These are phyloP conservation scores for Colletotrichum sansevieriae DNA, from an alignment of 2,329 filamentous ascomycete species.

Conservation along the genomic window DNA sequence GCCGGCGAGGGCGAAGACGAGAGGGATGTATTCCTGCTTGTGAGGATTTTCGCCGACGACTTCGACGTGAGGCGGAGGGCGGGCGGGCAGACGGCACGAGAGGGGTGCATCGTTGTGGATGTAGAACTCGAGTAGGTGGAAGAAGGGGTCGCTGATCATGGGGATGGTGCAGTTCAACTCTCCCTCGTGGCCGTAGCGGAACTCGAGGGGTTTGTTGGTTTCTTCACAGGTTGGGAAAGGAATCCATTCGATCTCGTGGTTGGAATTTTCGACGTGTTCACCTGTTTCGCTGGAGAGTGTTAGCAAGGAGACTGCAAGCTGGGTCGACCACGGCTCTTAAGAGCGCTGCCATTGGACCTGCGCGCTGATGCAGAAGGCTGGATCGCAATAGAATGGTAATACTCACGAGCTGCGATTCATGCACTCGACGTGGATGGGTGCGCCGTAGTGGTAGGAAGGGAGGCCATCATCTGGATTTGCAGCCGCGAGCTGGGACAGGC, in stretches of 20 bases:
- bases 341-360: background rate
- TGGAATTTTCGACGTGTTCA: slow-evolving; percentile 86
- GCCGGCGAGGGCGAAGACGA: slow-evolving; percentile 90
- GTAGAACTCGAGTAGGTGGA: slow-evolving; percentile 95
- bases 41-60: slow-evolving; percentile 64
- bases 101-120: slow-evolving; percentile 96
- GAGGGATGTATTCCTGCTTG: slow-evolving; percentile 78
- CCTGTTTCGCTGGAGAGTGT: slow-evolving; percentile 77
- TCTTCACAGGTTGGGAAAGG: slow-evolving; percentile 94
- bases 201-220: slow-evolving; percentile 83
- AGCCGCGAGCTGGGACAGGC: slow-evolving; percentile 43
- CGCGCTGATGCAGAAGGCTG: background rate
- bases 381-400: background rate
- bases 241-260: slow-evolving; percentile 89
- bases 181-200: slow-evolving; percentile 85
- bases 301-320: background rate
- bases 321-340: background rate
- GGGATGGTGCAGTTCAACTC: slow-evolving; percentile 89
- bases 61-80: slow-evolving; percentile 72
- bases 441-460: slow-evolving; percentile 75
- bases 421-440: slow-evolving; percentile 77
- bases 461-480: slow-evolving; percentile 58
- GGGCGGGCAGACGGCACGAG: slow-evolving; percentile 87
- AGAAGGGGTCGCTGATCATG: slow-evolving; percentile 82
- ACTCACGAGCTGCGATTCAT: slow-evolving; percentile 80